phyloP scores from a whole-genome alignment of 208 protist species.

The Leishmania tropica region DNA sequence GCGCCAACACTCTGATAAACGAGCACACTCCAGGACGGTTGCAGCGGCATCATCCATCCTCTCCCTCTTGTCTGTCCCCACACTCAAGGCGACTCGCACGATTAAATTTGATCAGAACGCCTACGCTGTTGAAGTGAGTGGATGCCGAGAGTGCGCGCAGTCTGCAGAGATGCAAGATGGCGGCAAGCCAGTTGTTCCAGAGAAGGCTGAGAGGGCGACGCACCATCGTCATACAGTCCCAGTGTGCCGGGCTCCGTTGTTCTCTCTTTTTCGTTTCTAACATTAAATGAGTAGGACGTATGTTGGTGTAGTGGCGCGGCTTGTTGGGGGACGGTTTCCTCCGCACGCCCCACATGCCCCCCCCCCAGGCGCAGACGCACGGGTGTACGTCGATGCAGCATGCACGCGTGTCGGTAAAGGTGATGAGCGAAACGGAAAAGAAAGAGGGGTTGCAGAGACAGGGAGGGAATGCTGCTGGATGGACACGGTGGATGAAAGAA shows the following conservation, averaged over 20 bases:
- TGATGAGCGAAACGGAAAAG: background rate
- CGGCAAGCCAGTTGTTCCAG: background rate
- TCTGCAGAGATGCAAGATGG: background rate
- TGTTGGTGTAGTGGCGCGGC: background rate
- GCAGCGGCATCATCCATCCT: background rate
- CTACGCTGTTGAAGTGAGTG: background rate
- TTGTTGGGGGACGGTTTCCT: background rate
- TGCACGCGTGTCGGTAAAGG: background rate
- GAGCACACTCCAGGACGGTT: background rate
- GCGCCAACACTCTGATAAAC: background rate
- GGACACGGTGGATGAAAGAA: background rate
- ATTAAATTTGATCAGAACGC: background rate
- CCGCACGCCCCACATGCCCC: background rate
- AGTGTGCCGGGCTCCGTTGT: background rate
- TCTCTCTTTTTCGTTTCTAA: background rate
- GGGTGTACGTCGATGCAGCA: background rate
- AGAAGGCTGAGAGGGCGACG: background rate
- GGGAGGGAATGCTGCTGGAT: background rate
- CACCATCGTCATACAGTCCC: background rate
- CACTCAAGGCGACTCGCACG: background rate
- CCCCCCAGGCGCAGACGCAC: background rate
- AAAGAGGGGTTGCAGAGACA: background rate
- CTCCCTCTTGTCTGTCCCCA: background rate
- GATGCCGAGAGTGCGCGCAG: background rate
- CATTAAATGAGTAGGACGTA: too few relatives aligned